A percentile compares a stretch with the other conserved stretches of the same genome.
Conservation (phyloP, 306 rosid species). For the Prunus campanulata region DNA sequence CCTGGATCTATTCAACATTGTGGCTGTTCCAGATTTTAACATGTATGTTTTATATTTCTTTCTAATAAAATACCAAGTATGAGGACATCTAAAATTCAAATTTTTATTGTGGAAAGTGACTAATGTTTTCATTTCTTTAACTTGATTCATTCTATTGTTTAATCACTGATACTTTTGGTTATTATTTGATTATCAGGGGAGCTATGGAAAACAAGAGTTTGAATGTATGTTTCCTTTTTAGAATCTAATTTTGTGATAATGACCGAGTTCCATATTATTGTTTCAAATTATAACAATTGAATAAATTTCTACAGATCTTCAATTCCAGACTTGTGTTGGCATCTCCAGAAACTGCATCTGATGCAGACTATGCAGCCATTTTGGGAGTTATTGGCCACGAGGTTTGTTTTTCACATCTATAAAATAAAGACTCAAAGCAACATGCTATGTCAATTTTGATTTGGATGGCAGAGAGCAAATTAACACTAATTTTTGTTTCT, state of each 20-base stretch:
- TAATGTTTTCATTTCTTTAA: background rate
- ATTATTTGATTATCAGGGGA: conserved; percentile 66
- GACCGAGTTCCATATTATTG: background rate
- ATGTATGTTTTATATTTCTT: conserved; percentile 47
- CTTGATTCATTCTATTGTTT: background rate
- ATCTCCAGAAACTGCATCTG: conserved; percentile 91
- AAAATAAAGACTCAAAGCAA: background rate
- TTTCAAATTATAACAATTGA: background rate
- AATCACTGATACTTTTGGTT: conserved; percentile 14
- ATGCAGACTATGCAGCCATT: conserved; percentile 92
- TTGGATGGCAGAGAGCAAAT: conserved; percentile 1
- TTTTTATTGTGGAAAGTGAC: background rate
- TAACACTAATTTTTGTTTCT: conserved; percentile 17
- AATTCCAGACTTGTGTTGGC: conserved; percentile 94
- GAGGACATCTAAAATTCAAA: conserved; percentile 1
- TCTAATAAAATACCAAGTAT: background rate
- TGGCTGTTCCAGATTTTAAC: conserved; percentile 99
- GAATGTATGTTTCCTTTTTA: conserved; percentile 55
- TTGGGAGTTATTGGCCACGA: conserved; percentile 98
- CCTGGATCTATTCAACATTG: conserved; percentile 95
- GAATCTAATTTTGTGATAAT: background rate
- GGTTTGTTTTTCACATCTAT: conserved; percentile 53
- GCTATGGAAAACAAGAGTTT: conserved; percentile 99
- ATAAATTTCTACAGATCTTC: conserved; percentile 58
- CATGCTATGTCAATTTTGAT: conserved; percentile 18